Base-by-base conservation (phyloP, 371 early-diverging fungal genomes). In the Actinomortierella wolfii region DNA sequence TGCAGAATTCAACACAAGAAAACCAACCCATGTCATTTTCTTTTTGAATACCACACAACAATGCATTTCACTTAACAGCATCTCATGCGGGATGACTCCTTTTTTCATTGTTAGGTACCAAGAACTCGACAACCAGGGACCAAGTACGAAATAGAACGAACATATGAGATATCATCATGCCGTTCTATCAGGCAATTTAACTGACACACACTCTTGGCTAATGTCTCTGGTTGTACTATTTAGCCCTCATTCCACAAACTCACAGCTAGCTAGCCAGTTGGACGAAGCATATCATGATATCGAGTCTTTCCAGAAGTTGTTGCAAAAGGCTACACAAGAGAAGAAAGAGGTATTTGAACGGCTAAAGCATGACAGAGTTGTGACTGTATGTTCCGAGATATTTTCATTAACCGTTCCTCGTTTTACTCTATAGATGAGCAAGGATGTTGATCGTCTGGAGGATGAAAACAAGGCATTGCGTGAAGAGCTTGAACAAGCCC, bases 161-260 rank as follows among this genome's bases (percentile, higher is more conserved):
- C n/a, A n/a, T n/a, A n/a, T n/a, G n/a, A n/a, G n/a, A n/a, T n/a
- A n/a, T n/a, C n/a, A n/a, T n/a, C n/a, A n/a, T n/a, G n/a, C n/a
- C n/a, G n/a, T n/a, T n/a, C n/a, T n/a, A n/a, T n/a, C n/a, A n/a
- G n/a, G n/a, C n/a, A n/a, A n/a, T n/a, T n/a, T n/a, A n/a, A n/a
- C n/a, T n/a, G n/a, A n/a, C n/a, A n/a, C n/a, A n/a, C n/a, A n/a
- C n/a, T n/a, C n/a, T n/a, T n/a, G n/a, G n/a, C n/a, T n/a, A n/a
- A n/a, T n/a, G n/a, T n/a, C n/a, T n/a, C n/a, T n/a, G n/a, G n/a
- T n/a, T n/a, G n/a, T n/a, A n/a, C n/a, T 13, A 23, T 3, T 34
- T 52, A 71, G 73, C 43, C 67, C 73, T 6, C 66, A 58, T 57
- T 71, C 73, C 5, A 71, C 51, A 40, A 71, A 71, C 43, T 66